These are phyloP conservation scores for Suillus subluteus DNA, from an alignment of 768 basidiomycete species.

Conservation along the genomic window DNA sequence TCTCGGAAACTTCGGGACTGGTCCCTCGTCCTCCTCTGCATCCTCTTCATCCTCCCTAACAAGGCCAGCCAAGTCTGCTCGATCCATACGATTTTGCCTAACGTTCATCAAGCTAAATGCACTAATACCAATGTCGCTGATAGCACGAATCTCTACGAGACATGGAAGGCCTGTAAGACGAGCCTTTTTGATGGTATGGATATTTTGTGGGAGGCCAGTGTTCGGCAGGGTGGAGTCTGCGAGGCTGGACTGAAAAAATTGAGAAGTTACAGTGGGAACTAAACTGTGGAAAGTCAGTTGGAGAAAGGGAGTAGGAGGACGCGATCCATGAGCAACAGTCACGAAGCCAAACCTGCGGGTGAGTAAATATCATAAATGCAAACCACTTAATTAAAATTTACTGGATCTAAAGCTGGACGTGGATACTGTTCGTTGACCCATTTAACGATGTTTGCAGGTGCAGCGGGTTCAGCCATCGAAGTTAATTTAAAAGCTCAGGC, in stretches of 20 bases:
- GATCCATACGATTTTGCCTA: constrained; percentile 62
- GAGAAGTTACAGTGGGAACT: constrained; percentile 58
- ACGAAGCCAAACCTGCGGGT: constrained; percentile 72
- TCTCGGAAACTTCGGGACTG: constrained; percentile 80
- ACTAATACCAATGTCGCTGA: constrained; percentile 86
- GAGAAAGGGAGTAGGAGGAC: constrained; percentile 49
- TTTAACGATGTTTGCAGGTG: constrained; percentile 39
- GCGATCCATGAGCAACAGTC: constrained; percentile 71
- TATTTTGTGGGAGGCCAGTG: constrained; percentile 64
- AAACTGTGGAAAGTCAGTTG: constrained; percentile 54
- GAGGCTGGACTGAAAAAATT: constrained; percentile 75
- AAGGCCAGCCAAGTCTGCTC: constrained; percentile 49
- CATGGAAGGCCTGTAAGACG: constrained; percentile 50
- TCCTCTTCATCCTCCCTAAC: constrained; percentile 52
- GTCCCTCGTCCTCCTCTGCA: constrained; percentile 66
- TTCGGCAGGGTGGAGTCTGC: constrained; percentile 69
- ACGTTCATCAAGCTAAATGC: constrained; percentile 80
- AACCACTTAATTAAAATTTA: constrained; percentile 25
- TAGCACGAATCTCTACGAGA: constrained; percentile 73
- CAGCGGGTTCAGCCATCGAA: constrained; percentile 27
- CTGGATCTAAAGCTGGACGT: constrained; percentile 66
- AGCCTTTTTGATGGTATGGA: constrained; percentile 40
- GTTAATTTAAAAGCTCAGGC: not conserved
- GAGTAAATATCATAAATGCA: constrained; percentile 8
- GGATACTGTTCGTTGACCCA: constrained; percentile 63